Percentiles rank a stretch among this genome's conserved stretches.
Evolutionary conservation across 805 yeast species (phyloP).

Genomic region (Maudiozyma bulderi): DNA sequence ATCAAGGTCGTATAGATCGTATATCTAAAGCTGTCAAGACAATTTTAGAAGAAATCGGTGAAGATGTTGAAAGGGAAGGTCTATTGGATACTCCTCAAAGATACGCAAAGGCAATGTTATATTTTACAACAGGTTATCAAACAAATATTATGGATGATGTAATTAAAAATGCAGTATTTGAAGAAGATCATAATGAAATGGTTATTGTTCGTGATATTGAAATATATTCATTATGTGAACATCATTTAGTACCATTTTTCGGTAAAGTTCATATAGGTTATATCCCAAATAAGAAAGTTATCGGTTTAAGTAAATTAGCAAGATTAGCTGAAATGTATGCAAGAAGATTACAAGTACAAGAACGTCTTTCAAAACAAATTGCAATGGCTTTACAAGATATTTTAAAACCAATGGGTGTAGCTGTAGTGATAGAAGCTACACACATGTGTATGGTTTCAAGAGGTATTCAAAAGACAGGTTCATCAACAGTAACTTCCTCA

Average conservation of each 20-base stretch:
- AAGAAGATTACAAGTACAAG: slow-evolving; percentile 95
- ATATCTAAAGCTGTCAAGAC: slow-evolving; percentile 75
- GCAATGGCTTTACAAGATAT: slow-evolving; percentile 93
- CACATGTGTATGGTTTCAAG: slow-evolving; percentile 99
- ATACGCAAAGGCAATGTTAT: slow-evolving; percentile 93
- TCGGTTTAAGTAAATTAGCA: slow-evolving; percentile 89
- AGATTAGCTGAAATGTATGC: slow-evolving; percentile 95
- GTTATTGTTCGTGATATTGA: slow-evolving; percentile 94
- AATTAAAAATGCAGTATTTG: slow-evolving; percentile 89
- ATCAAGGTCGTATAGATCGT: slow-evolving; percentile 54
- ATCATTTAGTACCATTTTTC: slow-evolving; percentile 92
- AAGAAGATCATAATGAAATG: slow-evolving; percentile 98
- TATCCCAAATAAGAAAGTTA: slow-evolving; percentile 86
- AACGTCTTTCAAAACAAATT: slow-evolving; percentile 89
- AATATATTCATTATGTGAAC: slow-evolving; percentile 88
- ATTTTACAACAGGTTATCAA: slow-evolving; percentile 92
- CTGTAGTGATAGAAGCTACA: slow-evolving; percentile 94
- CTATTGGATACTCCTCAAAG: slow-evolving; percentile 89
- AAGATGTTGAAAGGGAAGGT: slow-evolving; percentile 83
- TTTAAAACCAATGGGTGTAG: slow-evolving; percentile 91
- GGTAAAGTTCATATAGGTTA: slow-evolving; percentile 98
- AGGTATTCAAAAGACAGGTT: slow-evolving; percentile 93
- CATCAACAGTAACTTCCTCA: slow-evolving; percentile 88
- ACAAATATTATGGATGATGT: slow-evolving; percentile 80
- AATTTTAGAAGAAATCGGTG: slow-evolving; percentile 78